Conservation (phyloP, 768 basidiomycete genomes). For the Rhodosporidiobolus odoratus region DNA sequence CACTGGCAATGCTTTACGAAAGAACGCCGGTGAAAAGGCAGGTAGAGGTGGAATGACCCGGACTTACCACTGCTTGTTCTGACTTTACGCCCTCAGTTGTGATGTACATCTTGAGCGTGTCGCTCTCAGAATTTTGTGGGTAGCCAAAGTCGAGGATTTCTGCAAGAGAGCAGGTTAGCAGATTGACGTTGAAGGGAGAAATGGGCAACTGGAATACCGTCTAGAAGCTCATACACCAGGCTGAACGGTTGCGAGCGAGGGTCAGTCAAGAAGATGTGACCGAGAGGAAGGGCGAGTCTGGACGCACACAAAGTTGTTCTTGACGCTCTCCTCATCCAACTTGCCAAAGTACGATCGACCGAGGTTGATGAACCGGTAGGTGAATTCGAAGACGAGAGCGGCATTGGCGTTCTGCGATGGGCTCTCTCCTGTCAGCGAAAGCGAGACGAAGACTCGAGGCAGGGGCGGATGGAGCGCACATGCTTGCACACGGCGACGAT, state of each 20-base stretch:
- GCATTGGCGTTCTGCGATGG: slow-evolving; percentile 72
- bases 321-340: slow-evolving; percentile 93
- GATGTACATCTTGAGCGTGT: slow-evolving; percentile 94
- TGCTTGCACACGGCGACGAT: slow-evolving; percentile 51
- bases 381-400: slow-evolving; percentile 94
- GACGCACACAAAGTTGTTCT: slow-evolving; percentile 84
- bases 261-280: neutral
- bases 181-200: no score
- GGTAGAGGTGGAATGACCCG: no score
- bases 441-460: neutral
- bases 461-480: no score
- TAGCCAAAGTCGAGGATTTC: slow-evolving; percentile 99
- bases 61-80: slow-evolving; percentile 72
- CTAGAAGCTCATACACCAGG: slow-evolving; percentile 93
- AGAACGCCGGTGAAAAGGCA: neutral
- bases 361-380: slow-evolving; percentile 92
- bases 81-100: slow-evolving; percentile 93
- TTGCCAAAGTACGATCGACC: slow-evolving; percentile 96
- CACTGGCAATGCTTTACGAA: no score
- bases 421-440: neutral
- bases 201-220: slow-evolving; percentile 57
- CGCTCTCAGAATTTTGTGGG: slow-evolving; percentile 97
- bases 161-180: slow-evolving; percentile 41
- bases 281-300: neutral
- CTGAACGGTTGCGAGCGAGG: neutral